These are phyloP conservation scores for Penicillium sp. DNA, from an alignment of 2,329 filamentous ascomycete species.

Conservation along the genomic window DNA sequence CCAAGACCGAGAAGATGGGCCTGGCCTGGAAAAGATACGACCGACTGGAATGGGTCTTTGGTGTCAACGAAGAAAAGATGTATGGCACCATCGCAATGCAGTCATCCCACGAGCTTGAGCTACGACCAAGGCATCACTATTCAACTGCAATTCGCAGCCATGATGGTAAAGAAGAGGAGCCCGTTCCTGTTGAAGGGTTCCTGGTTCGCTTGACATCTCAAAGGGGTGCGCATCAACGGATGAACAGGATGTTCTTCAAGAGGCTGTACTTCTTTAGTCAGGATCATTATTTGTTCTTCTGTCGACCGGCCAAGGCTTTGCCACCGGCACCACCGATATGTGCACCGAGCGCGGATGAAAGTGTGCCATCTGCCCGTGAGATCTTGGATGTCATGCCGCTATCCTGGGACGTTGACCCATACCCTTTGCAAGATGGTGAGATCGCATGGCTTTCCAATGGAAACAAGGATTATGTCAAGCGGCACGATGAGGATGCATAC, in stretches of 20 bases:
- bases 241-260: slow-evolving; percentile 66
- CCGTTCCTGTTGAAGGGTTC: slow-evolving; percentile 66
- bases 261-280: slow-evolving; percentile 66
- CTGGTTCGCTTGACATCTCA: slow-evolving; percentile 66
- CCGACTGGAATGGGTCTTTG: slow-evolving; percentile 68
- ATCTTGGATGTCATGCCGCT: slow-evolving; percentile 61
- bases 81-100: slow-evolving; percentile 70
- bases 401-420: slow-evolving; percentile 64
- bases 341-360: slow-evolving; percentile 43
- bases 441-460: slow-evolving; percentile 59
- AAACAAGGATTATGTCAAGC: slow-evolving; percentile 48
- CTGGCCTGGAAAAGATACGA: slow-evolving; percentile 71
- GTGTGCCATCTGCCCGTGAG: slow-evolving; percentile 56
- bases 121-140: slow-evolving; percentile 67
- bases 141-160: slow-evolving; percentile 52
- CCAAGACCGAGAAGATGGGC: slow-evolving; percentile 60
- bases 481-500: slow-evolving; percentile 60
- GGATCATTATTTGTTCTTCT: slow-evolving; percentile 65
- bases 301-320: slow-evolving; percentile 59
- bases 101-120: slow-evolving; percentile 65
- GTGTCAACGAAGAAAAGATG: slow-evolving; percentile 67
- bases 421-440: slow-evolving; percentile 54
- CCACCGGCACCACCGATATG: slow-evolving; percentile 62
- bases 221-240: slow-evolving; percentile 58
- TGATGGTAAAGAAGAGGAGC: slow-evolving; percentile 54